Percentiles rank a stretch among this genome's conserved stretches.
These are phyloP conservation scores for Suillus subaureus DNA, from an alignment of 768 basidiomycete genomes.

Conservation along the genomic window DNA sequence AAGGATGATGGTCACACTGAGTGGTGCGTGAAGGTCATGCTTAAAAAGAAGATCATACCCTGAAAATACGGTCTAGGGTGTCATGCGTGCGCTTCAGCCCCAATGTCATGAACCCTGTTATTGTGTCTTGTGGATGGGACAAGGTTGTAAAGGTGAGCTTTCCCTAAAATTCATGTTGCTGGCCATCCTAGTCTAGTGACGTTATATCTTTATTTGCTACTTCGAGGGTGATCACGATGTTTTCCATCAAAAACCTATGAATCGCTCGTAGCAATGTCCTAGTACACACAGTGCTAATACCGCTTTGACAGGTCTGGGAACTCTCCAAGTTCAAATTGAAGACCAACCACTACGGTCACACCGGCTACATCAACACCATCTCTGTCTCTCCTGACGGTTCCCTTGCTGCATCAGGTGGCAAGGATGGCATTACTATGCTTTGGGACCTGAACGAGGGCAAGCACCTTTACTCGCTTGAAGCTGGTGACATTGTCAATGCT, in stretches of 20 bases:
- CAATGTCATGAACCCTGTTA: conserved; percentile 57
- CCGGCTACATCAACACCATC: conserved; percentile 98
- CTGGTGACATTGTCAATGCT: conserved; percentile 97
- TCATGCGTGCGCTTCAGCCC: too few species aligned
- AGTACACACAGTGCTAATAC: conserved; percentile 4
- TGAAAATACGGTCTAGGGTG: too few species aligned
- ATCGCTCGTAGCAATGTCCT: conserved; percentile 31
- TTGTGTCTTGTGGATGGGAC: too few species aligned
- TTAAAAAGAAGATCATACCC: too few species aligned
- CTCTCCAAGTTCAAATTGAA: conserved; percentile 99
- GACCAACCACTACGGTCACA: conserved; percentile 99
- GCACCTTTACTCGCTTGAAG: conserved; percentile 99
- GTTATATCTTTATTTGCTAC: conserved; percentile 74
- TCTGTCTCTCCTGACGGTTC: conserved; percentile 99
- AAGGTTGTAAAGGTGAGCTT: too few species aligned
- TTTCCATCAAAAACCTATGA: conserved; percentile 82
- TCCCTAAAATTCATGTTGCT: too few species aligned
- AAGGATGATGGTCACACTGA: too few species aligned
- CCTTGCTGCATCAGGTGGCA: conserved; percentile 97
- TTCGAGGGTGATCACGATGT: conserved; percentile 67
- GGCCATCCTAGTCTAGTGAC: too few species aligned
- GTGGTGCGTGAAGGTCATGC: too few species aligned
- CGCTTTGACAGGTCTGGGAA: conserved; percentile 86
- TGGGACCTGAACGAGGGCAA: conserved; percentile 99
- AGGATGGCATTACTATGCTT: conserved; percentile 99